Conservation (phyloP, 2,329 filamentous ascomycete species). For the Mycogone perniciosa region DNA sequence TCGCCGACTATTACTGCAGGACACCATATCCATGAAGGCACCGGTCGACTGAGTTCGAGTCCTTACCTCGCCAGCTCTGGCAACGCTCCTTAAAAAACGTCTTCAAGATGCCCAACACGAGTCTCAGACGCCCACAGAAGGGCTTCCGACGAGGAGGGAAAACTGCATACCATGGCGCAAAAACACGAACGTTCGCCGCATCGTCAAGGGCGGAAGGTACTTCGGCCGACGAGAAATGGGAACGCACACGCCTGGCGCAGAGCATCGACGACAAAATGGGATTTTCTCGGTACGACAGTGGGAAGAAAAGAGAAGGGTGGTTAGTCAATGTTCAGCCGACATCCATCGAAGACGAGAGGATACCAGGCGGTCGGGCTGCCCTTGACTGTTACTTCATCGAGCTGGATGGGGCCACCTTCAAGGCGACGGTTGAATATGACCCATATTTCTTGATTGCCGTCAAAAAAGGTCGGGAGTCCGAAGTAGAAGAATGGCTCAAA, state of each 20-base stretch:
- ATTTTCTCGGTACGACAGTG: constrained; percentile 85
- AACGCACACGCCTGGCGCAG: constrained; percentile 76
- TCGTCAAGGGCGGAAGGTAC: constrained; percentile 76
- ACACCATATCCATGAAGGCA: constrained; percentile 10
- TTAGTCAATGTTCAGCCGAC: constrained; percentile 93
- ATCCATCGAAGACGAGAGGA: constrained; percentile 75
- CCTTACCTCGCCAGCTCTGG: constrained; percentile 6
- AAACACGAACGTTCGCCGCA: constrained; percentile 72
- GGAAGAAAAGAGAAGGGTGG: constrained; percentile 78
- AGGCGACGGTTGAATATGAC: constrained; percentile 92
- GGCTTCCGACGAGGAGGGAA: constrained; percentile 65
- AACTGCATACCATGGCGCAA: constrained; percentile 61
- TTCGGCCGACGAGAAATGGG: constrained; percentile 86
- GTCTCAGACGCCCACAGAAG: constrained; percentile 54
- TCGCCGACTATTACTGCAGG: neutral
- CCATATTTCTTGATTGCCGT: constrained; percentile 93
- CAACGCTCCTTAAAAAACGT: constrained; percentile 1
- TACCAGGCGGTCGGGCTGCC: constrained; percentile 77
- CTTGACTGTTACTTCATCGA: constrained; percentile 97
- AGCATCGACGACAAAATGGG: constrained; percentile 93
- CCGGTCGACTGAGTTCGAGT: constrained; percentile 15
- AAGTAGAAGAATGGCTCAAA: constrained; percentile 94
- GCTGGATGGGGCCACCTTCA: constrained; percentile 83
- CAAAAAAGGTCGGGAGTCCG: constrained; percentile 78
- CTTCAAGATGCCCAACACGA: constrained; percentile 53